Percentiles rank a stretch among this genome's conserved stretches.
These are phyloP conservation scores for Verbena officinalis DNA, from an alignment of 257 asterid species.

Conservation along the genomic window DNA sequence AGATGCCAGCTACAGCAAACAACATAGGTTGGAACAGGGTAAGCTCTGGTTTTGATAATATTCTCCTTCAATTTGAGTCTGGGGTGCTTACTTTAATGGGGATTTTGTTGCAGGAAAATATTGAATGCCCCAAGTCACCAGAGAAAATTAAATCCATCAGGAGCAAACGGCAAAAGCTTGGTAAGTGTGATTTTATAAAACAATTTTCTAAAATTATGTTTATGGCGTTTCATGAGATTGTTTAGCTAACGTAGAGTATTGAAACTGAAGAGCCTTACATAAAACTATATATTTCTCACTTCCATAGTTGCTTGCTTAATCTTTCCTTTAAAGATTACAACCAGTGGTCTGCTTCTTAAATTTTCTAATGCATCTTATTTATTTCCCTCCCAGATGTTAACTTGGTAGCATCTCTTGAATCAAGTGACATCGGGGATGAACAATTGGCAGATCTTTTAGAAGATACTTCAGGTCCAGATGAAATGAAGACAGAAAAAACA, in stretches of 20 bases:
- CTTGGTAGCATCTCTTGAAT: conserved; percentile 36
- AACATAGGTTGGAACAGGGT: conserved; percentile 53
- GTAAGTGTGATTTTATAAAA: conserved; percentile 42
- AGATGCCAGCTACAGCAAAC: conserved; percentile 49
- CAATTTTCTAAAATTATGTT: background rate
- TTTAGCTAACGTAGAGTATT: background rate
- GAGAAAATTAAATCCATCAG: conserved; percentile 57
- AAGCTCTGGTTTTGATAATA: conserved; percentile 9
- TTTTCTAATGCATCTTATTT: conserved; percentile 26
- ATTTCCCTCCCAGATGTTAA: conserved; percentile 41
- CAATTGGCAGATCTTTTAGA: conserved; percentile 36
- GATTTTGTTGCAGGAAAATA: conserved; percentile 53
- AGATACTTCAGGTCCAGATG: conserved; percentile 40
- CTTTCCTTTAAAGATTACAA: no score
- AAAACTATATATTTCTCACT: background rate
- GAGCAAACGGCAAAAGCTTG: conserved; percentile 70
- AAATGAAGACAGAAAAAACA: conserved; percentile 36
- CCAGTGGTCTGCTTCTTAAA: conserved; percentile 8
- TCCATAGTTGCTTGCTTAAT: conserved; percentile 3
- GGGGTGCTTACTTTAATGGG: conserved; percentile 23
- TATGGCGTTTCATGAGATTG: background rate
- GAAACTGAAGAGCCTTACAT: background rate
- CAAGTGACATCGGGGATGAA: conserved; percentile 35
- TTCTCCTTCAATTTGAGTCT: background rate
- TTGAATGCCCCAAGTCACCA: conserved; percentile 77